Conservation (phyloP, 2,329 filamentous ascomycete species). For the Colletotrichum sp. region DNA sequence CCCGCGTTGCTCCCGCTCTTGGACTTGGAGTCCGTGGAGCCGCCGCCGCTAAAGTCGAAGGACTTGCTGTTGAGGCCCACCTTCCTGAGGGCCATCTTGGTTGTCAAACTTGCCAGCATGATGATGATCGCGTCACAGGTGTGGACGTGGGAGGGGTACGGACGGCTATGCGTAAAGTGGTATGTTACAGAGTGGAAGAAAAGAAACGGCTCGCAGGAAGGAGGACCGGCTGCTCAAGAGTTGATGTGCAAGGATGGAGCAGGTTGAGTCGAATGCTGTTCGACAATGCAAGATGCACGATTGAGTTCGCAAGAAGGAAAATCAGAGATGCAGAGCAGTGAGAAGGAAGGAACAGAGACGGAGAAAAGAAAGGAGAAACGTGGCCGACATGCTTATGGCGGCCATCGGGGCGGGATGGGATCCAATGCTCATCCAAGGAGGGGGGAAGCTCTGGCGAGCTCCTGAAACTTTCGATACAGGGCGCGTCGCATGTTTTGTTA, state of each 20-base stretch:
- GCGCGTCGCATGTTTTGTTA: constrained; percentile 28
- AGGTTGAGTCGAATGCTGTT: neutral
- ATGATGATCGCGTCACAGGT: constrained; percentile 21
- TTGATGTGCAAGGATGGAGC: constrained; percentile 6
- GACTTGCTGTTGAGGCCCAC: constrained; percentile 57
- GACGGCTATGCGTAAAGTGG: neutral
- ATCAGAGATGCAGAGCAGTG: neutral
- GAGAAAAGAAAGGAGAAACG: neutral
- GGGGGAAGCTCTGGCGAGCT: neutral
- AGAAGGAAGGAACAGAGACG: neutral
- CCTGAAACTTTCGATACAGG: constrained; percentile 30
- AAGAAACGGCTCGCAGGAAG: neutral
- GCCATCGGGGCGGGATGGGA: neutral
- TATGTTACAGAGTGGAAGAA: neutral
- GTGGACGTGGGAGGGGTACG: neutral
- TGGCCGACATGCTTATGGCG: constrained; percentile 6
- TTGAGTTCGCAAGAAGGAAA: neutral
- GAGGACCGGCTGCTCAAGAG: neutral
- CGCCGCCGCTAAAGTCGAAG: constrained; percentile 43
- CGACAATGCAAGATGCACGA: constrained; percentile 1
- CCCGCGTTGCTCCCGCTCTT: constrained; percentile 28
- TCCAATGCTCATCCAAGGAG: neutral
- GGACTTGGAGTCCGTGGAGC: constrained; percentile 36
- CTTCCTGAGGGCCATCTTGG: constrained; percentile 64
- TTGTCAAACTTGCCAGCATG: constrained; percentile 62